Conservation (phyloP, 768 basidiomycete species). For the Naganishia vishniacii region DNA sequence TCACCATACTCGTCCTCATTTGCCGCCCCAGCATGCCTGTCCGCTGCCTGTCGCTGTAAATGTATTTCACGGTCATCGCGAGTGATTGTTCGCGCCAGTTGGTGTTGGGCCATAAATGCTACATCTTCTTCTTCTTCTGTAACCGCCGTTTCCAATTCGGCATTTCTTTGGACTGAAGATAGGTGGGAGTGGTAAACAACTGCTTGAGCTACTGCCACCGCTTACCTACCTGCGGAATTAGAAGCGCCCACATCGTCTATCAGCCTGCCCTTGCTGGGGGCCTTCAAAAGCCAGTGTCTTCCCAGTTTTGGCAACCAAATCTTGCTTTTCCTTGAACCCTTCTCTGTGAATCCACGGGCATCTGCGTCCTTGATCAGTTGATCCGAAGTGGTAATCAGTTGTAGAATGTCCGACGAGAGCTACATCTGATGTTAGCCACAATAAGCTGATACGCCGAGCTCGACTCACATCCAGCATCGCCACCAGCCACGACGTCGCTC, state of each 20-base stretch:
- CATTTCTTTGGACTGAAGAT: not conserved
- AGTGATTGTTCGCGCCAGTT: not conserved
- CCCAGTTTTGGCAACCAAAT: constrained; percentile 9
- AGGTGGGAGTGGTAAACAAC: no score
- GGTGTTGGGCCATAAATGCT: not conserved
- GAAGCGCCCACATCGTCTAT: constrained; percentile 13
- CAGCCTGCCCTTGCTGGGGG: constrained; percentile 2
- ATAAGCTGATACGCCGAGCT: no score
- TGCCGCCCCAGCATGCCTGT: not conserved
- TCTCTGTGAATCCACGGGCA: constrained; percentile 8
- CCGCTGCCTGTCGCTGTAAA: not conserved
- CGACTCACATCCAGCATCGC: constrained; percentile 24
- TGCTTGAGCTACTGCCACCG: not conserved
- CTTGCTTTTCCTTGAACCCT: not conserved
- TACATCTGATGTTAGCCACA: not conserved
- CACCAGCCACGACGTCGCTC: constrained; percentile 23
- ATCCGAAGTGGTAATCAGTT: not conserved
- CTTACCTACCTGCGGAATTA: not conserved
- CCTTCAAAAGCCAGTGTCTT: constrained; percentile 8
- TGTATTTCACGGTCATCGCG: constrained; percentile 7
- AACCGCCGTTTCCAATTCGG: constrained; percentile 7
- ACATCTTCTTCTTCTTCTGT: constrained; percentile 8
- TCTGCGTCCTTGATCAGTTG: constrained; percentile 2
- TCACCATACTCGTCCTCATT: not conserved
- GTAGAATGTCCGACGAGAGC: constrained; percentile 12